Evolutionary conservation across 495 filamentous ascomycete genomes (phyloP), one percentile per base, ranked within the genome.

Genomic region (Penicillium canescens): DNA sequence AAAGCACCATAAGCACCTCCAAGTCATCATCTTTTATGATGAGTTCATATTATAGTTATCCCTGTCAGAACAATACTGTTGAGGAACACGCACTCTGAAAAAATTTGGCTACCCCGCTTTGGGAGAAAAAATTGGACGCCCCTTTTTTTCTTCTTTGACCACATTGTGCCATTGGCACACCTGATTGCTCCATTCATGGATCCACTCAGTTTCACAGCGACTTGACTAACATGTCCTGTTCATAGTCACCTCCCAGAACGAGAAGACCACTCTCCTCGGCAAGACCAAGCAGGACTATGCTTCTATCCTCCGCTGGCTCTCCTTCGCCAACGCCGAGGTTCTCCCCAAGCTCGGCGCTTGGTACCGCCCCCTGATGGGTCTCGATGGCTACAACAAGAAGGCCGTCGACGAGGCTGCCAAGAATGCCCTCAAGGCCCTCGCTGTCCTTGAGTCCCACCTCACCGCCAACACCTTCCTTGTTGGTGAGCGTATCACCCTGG

Each of bases 221-320:
- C 55, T 50, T 34, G 50, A 59, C 64, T 69, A 59, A 71, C 64
- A 57, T 56, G 63, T 60, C 45, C 54, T 56, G 56, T 53, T 55
- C 54, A 54, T 69, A 98, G 94, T 99, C 67, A 91, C 94, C 69
- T 96, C 94, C 63, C 94, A 99, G 80, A 98, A 99, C 75, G 94
- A 98, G 86, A 98, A 97, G 86, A 99, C 95, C 59, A 92, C 91
- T 59, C 90, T 99, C 46, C 82, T 99, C 56, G 94, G 94, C 67
- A 97, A 97, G 85, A 98, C 92, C 78, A 99, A 99, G 87, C 92
- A 98, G 79, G 94, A 99, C 82, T 93, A 93, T 75, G 94, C 94
- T 65, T 92, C 93, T 60, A 98, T 99, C 78, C 81, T 99, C 70
- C 87, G 86, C 67, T 97, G 92, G 92, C 86, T 96, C 87, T 96